A percentile compares a stretch with the other conserved stretches of the same genome.
Evolutionary conservation across 2,329 filamentous ascomycete genomes (phyloP).

Genomic region (Diaporthe citrichinensis): DNA sequence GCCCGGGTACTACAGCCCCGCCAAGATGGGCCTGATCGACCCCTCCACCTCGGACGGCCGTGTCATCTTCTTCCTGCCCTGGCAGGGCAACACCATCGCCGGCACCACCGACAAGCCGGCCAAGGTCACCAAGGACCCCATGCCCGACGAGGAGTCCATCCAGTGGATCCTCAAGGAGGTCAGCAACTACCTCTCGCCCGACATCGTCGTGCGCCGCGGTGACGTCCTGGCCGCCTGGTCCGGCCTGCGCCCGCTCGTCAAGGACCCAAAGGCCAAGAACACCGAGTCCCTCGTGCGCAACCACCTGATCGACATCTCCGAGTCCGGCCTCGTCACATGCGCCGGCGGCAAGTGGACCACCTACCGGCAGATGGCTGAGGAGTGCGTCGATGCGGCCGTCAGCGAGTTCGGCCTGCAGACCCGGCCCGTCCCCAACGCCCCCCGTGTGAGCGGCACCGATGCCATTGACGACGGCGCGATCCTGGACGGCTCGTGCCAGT

Average conservation of each 20-base stretch:
- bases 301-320: constrained; percentile 82
- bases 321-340: constrained; percentile 83
- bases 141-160: constrained; percentile 83
- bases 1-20: constrained; percentile 82
- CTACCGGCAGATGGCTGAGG: constrained; percentile 90
- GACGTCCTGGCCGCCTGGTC: constrained; percentile 89
- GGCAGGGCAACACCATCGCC: constrained; percentile 89
- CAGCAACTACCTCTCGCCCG: constrained; percentile 80
- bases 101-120: constrained; percentile 86
- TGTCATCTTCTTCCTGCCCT: constrained; percentile 89
- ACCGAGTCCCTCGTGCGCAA: constrained; percentile 88
- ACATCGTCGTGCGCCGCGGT: constrained; percentile 79
- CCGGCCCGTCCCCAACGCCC: constrained; percentile 64
- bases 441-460: constrained; percentile 77
- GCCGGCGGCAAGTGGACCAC: constrained; percentile 92
- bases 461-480: constrained; percentile 78
- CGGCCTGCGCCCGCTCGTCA: constrained; percentile 82
- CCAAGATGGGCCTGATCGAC: constrained; percentile 86
- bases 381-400: constrained; percentile 85
- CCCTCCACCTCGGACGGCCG: constrained; percentile 86
- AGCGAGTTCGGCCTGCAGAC: constrained; percentile 73
- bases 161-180: constrained; percentile 87
- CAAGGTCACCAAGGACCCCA: constrained; percentile 75
- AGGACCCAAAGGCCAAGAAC: constrained; percentile 84
- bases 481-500: constrained; percentile 81